Conservation (phyloP, 306 rosid species). For the Medicago ruthenica region DNA sequence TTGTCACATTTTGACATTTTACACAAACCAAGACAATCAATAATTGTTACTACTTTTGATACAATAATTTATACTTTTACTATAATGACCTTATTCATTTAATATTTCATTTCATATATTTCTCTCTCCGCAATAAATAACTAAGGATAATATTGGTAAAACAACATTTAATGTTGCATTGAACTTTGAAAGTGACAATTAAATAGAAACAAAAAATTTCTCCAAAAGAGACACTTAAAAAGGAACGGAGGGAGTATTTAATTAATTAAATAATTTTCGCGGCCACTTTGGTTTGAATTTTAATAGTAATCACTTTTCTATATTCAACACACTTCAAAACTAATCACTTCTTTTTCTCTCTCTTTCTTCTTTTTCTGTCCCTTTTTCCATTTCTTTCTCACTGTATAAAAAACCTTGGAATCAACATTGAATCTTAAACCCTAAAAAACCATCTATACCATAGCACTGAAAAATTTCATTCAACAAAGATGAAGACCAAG, state of each 20-base stretch:
- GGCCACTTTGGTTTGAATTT: constrained; percentile 60
- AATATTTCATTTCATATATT: too few species aligned
- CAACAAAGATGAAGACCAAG: constrained; percentile 72
- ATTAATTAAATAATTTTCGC: constrained; percentile 44
- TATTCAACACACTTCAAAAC: neutral
- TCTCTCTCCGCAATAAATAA: too few species aligned
- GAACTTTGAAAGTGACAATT: too few species aligned
- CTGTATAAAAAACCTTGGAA: neutral
- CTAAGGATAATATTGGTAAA: too few species aligned
- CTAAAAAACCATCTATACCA: neutral
- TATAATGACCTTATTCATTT: too few species aligned
- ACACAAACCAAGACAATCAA: too few species aligned
- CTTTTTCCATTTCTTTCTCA: neutral
- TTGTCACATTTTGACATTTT: too few species aligned
- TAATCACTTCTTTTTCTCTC: constrained; percentile 15
- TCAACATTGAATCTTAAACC: neutral
- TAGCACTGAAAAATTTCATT: neutral
- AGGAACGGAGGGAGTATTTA: neutral
- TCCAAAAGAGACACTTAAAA: too few species aligned
- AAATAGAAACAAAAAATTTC: too few species aligned
- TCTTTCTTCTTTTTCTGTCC: neutral
- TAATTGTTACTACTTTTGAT: too few species aligned
- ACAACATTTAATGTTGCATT: too few species aligned
- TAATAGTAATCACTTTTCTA: neutral
- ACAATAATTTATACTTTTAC: too few species aligned